Percentiles rank a stretch among this genome's conserved stretches.
Evolutionary conservation across 495 filamentous ascomycete genomes (phyloP).

Genomic region (Aspergillus asperescens): DNA sequence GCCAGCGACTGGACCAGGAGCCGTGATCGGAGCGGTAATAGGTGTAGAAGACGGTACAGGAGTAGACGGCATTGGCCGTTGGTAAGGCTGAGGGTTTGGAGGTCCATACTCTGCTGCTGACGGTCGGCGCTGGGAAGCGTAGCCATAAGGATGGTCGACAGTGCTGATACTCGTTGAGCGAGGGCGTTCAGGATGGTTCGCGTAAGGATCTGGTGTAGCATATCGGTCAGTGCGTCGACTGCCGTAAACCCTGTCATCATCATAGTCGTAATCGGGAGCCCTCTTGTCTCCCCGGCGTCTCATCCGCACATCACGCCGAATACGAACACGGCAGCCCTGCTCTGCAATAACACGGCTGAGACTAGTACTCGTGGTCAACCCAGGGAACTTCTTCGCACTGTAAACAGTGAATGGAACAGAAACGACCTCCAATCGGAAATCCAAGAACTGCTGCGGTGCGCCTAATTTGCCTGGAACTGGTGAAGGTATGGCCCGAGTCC

Average conservation of each 20-base stretch:
- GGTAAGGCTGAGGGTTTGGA: conserved; percentile 35
- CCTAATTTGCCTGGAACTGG: conserved; percentile 25
- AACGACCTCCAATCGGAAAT: conserved; percentile 85
- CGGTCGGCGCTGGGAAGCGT: conserved; percentile 43
- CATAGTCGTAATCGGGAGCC: conserved; percentile 58
- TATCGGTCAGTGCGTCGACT: conserved; percentile 53
- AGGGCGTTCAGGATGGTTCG: conserved; percentile 49
- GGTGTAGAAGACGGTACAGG: conserved; percentile 21
- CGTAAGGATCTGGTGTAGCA: conserved; percentile 47
- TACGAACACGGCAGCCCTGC: conserved; percentile 94
- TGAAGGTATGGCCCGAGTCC: conserved; percentile 27
- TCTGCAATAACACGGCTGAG: conserved; percentile 90
- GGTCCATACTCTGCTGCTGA: conserved; percentile 51
- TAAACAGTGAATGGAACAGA: conserved; percentile 83
- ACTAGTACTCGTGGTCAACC: conserved; percentile 81
- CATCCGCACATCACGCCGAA: conserved; percentile 96
- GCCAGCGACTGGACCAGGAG: not conserved
- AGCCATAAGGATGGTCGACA: conserved; percentile 41
- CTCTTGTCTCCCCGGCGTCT: conserved; percentile 75
- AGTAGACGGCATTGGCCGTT: conserved; percentile 21
- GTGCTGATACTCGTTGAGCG: conserved; percentile 73
- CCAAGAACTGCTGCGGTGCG: conserved; percentile 40
- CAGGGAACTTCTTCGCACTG: conserved; percentile 98
- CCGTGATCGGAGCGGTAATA: not conserved
- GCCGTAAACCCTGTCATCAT: conserved; percentile 56